phyloP scores from a whole-genome alignment of 129 eudicot genomes.

The Rutidosis leptorrhynchoides region DNA sequence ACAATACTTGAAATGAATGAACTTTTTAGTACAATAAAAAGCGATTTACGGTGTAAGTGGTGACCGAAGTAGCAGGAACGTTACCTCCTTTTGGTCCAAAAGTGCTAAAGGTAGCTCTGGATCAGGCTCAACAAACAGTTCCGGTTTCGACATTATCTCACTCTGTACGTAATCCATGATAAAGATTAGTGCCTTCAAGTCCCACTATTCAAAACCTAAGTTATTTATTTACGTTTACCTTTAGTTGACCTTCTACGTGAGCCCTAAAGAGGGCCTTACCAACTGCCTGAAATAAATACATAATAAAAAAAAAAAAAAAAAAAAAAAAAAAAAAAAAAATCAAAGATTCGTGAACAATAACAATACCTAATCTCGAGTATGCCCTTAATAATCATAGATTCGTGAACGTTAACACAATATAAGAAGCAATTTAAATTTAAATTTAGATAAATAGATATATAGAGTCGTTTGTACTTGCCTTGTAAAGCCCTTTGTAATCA shows the following conservation, averaged over 20 bases:
- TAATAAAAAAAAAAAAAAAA: no score
- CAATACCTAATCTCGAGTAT: no score
- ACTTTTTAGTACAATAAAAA: not conserved
- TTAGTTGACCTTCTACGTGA: conserved; percentile 96
- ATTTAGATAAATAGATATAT: not conserved
- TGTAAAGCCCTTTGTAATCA: conserved; percentile 96
- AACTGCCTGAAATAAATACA: conserved; percentile 74
- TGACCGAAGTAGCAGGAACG: not conserved
- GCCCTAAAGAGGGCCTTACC: conserved; percentile 99
- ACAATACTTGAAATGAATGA: not conserved
- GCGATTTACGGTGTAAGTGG: not conserved
- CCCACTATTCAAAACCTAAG: conserved; percentile 23
- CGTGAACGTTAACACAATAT: conserved; percentile 17
- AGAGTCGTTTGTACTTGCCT: conserved; percentile 42
- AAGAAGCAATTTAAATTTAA: no score
- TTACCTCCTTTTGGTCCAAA: conserved; percentile 96
- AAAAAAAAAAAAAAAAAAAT: no score
- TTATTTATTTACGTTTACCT: conserved; percentile 47
- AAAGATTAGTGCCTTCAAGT: conserved; percentile 22
- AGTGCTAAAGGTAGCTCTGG: conserved; percentile 96
- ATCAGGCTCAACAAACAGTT: conserved; percentile 97
- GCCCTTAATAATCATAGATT: no score
- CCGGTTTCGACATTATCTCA: conserved; percentile 98
- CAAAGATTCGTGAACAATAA: no score
- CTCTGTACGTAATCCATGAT: conserved; percentile 42